Evolutionary conservation across 2,329 filamentous ascomycete species (phyloP).

Genomic region (Claviceps africana): DNA sequence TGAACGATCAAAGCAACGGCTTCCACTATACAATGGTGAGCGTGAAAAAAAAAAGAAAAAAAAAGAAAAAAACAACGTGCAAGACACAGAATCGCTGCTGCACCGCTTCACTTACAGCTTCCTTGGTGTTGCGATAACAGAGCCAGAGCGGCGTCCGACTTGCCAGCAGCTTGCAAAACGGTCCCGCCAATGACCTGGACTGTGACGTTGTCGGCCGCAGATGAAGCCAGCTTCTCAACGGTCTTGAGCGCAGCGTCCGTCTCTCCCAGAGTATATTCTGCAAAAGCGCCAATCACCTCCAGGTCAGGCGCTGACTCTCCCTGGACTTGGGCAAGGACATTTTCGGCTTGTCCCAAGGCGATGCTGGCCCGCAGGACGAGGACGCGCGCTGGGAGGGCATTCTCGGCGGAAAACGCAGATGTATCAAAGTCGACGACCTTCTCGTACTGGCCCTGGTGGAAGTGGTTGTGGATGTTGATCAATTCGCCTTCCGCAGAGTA

Average conservation of each 20-base stretch:
- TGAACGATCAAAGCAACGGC: slow-evolving; percentile 81
- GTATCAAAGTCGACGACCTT: slow-evolving; percentile 77
- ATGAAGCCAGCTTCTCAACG: slow-evolving; percentile 53
- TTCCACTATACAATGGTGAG: slow-evolving; percentile 35
- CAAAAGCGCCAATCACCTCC: slow-evolving; percentile 61
- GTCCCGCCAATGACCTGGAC: slow-evolving; percentile 77
- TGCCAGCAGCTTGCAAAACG: slow-evolving; percentile 64
- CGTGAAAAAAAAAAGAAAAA: slow-evolving; percentile 7
- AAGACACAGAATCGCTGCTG: no score
- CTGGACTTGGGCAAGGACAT: slow-evolving; percentile 56
- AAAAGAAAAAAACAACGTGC: background rate
- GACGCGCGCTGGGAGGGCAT: slow-evolving; percentile 61
- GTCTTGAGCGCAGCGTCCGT: slow-evolving; percentile 46
- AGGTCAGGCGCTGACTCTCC: slow-evolving; percentile 58
- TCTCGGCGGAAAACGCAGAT: slow-evolving; percentile 62
- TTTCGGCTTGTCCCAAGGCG: slow-evolving; percentile 62
- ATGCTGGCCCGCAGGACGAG: slow-evolving; percentile 72
- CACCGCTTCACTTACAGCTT: slow-evolving; percentile 46
- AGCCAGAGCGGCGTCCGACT: slow-evolving; percentile 72
- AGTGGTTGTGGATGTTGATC: slow-evolving; percentile 57
- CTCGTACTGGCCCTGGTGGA: slow-evolving; percentile 72
- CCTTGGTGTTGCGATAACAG: slow-evolving; percentile 74
- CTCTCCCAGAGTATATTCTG: slow-evolving; percentile 49
- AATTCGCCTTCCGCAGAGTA: slow-evolving; percentile 59
- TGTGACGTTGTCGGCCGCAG: slow-evolving; percentile 55